Evolutionary conservation across 1,284 basidiomycete genomes (phyloP).

Genomic region (Bondarzewia mesenterica): DNA sequence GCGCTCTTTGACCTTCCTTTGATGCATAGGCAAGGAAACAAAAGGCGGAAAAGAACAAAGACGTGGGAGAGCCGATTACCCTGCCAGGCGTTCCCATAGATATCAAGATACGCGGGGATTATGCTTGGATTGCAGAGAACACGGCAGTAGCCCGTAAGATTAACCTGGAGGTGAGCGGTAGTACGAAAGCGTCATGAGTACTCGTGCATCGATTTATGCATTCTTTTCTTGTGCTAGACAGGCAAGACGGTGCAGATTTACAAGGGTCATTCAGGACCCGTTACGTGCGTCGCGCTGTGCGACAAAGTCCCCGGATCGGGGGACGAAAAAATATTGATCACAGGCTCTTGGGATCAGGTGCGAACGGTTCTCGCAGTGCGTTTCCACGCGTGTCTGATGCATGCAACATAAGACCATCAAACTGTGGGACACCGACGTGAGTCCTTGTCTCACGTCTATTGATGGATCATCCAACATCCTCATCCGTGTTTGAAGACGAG

Average conservation of each 20-base stretch:
- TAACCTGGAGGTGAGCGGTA: conserved; percentile 57
- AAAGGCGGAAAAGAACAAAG: conserved; percentile 67
- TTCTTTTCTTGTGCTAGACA: conserved; percentile 39
- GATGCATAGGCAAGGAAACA: conserved; percentile 48
- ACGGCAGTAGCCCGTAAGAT: conserved; percentile 67
- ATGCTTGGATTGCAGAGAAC: conserved; percentile 84
- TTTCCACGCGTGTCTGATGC: background rate
- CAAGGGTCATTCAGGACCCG: conserved; percentile 80
- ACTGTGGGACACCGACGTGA: conserved; percentile 72
- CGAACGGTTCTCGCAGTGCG: conserved; percentile 11
- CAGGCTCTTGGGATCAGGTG: conserved; percentile 88
- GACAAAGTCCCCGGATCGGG: conserved; percentile 27
- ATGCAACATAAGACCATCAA: conserved; percentile 54
- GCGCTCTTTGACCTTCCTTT: background rate
- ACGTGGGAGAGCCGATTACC: conserved; percentile 70
- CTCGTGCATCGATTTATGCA: too few relatives aligned
- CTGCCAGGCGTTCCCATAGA: conserved; percentile 70
- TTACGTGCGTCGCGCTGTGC: conserved; percentile 71
- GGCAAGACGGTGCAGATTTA: conserved; percentile 71
- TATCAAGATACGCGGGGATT: conserved; percentile 52
- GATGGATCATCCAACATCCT: background rate
- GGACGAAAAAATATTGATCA: conserved; percentile 53
- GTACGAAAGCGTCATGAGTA: background rate
- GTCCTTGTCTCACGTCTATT: conserved; percentile 19
- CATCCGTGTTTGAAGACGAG: conserved; percentile 50